Evolutionary conservation across 768 basidiomycete species (phyloP).

Genomic region (Rhizopogon vinicolor): DNA sequence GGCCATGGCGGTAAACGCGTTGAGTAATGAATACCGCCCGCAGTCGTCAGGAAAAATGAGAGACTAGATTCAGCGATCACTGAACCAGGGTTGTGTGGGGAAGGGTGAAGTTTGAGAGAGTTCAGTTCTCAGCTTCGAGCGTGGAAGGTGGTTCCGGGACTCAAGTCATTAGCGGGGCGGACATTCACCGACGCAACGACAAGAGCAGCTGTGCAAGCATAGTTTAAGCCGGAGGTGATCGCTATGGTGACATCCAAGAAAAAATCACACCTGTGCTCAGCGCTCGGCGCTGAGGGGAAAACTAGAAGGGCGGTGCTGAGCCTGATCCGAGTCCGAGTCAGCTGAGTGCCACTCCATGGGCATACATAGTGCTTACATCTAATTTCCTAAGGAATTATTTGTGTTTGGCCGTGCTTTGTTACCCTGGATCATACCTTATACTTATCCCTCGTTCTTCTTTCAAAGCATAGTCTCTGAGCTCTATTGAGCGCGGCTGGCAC

Average conservation of each 20-base stretch:
- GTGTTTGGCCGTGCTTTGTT: conserved; percentile 2
- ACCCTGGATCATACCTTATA: neutral
- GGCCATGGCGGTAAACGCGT: conserved; percentile 25
- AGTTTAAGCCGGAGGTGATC: neutral
- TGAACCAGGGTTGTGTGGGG: neutral
- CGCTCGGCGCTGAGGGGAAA: neutral
- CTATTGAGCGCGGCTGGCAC: conserved; percentile 1
- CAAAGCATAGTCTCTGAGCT: neutral
- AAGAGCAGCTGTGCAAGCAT: neutral
- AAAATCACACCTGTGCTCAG: neutral
- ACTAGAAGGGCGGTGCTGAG: neutral
- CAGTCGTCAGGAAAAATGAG: neutral
- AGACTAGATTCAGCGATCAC: neutral
- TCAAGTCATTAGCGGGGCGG: neutral
- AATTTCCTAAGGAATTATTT: too few relatives aligned
- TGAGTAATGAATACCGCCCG: neutral
- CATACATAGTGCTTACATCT: too few relatives aligned
- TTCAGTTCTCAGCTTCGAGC: neutral
- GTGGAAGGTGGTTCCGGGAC: neutral
- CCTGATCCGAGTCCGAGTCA: too few relatives aligned
- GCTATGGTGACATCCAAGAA: neutral
- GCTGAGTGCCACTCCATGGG: neutral
- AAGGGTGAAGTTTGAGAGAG: neutral
- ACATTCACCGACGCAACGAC: neutral
- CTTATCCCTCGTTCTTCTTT: neutral